Base-by-base conservation (phyloP, 2,329 filamentous ascomycete genomes). In the Xylaria sp. region DNA sequence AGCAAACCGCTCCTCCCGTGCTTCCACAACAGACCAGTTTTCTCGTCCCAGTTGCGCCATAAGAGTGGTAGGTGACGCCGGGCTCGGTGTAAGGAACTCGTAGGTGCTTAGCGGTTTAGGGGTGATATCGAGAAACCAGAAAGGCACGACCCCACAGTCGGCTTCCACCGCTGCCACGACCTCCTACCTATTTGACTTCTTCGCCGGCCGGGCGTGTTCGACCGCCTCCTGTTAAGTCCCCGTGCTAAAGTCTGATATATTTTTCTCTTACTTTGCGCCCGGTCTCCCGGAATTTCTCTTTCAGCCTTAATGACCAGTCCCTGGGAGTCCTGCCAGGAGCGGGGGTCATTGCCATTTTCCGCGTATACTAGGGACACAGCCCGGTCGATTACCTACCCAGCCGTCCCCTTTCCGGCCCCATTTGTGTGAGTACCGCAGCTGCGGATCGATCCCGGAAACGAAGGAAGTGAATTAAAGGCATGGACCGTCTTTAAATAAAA, bases 381-480 rank as follows among this genome's bases (percentile, higher is more conserved):
- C 77, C 82, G 84, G 72, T 88, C 87, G 58, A 88, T n/a, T n/a
- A n/a, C n/a, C 76, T 39, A 81, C 69, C 19, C 69, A 72, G 2
- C 82, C 80, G 26, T 77, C 76, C 0, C 69, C 59, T 8, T 80
- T 76, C 0, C 69, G 54, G 1, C 81, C 84, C 86, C 86, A 90
- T 64, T 80, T 81, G 63, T 89, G 85, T 1, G 71, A 69, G 5
- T 64, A 64, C 2, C 79, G 74, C 6, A 69, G 62, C 4, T 73
- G 71, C 0, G 70, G 71, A 18, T 74, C 70, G 22, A 71, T 58
- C 8, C 68, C 77, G 18, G 80, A 67, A 44, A 83, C 72, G 66
- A 88, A 89, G 38, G 83, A 79, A 55, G 88, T 86, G 46, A 89
- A 72, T 65, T 90, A 86, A 48, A 90, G 73, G 70, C 89, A 89